These are phyloP conservation scores for Pyronema domesticum DNA, from an alignment of 495 filamentous ascomycete species.

Conservation along the genomic window DNA sequence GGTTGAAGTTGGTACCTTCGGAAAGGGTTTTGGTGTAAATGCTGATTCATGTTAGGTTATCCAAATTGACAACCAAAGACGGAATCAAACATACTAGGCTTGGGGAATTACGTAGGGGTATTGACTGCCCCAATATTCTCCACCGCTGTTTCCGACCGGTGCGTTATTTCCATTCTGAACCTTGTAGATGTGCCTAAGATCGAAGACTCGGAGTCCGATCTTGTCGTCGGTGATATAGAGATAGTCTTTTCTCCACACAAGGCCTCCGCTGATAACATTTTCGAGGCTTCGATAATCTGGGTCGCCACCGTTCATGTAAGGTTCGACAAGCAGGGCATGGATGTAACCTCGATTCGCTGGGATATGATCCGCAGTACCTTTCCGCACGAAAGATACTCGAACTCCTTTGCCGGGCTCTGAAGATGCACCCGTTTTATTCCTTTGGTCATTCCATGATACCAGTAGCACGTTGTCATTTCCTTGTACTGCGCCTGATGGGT, in stretches of 20 bases:
- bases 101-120: slow-evolving; percentile 1
- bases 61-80: not conserved
- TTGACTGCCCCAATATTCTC: not conserved
- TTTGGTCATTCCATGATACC: slow-evolving; percentile 1
- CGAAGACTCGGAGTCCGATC: not conserved
- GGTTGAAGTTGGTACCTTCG: not conserved
- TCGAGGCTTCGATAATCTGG: not conserved
- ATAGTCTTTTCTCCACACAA: not conserved
- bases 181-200: not conserved
- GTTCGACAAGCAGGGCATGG: not conserved
- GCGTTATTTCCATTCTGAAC: not conserved
- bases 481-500: not conserved
- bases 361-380: not conserved
- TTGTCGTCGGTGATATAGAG: not conserved
- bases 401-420: not conserved
- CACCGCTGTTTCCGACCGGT: not conserved
- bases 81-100: not conserved
- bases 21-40: not conserved
- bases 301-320: not conserved
- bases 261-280: not conserved
- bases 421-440: not conserved
- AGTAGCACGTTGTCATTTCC: not conserved
- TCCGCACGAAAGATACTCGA: not conserved
- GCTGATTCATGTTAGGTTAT: not conserved
- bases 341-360: not conserved